Base-by-base conservation (phyloP, 2,329 filamentous ascomycete species). In the Talaromyces verruculosus region DNA sequence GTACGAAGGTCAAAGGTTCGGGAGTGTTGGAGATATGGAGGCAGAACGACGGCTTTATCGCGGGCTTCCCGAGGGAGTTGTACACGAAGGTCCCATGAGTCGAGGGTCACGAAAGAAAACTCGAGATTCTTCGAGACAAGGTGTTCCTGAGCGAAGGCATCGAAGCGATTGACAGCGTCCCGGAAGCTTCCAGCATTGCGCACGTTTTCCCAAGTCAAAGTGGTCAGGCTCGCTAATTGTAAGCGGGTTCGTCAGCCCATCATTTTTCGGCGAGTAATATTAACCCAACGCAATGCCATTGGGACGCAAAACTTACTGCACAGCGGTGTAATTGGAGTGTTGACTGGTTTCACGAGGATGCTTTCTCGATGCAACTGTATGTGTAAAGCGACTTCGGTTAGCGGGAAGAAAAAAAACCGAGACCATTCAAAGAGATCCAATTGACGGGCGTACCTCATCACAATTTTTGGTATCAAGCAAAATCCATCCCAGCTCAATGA, bases 401-500 rank as follows among this genome's bases (percentile, higher is more conserved):
- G 75, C 68, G 65, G 75, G 73, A 68, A 64, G 63, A 67, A 65
- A 55, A 57, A 57, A n/a, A 47, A 13, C n/a, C 33, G 53, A 63
- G 51, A 65, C 66, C 63, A 69, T 60, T 25, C 19, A 33, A n/a
- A 17, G 43, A 39, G 30, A 30, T 8, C 10, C 62, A 61, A 67
- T 65, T 49, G 57, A 49, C 17, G 25, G 30, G 45, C 88, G 81
- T 84, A 97, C 93, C 90, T 97, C 93, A 74, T 97, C 93, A 73
- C 93, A 91, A 69, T 87, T 90, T 83, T 94, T 95, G 71, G 92
- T 90, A 78, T 97, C 93, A 69, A 97, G 85, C 75, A 99, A 83
- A 76, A 98, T 97, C 95, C 95, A 99, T 70, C 94, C 95, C 77
- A 99, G 87, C 86, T 99, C 95, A 80, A 99, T 99, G 71, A 99